Evolutionary conservation across 768 basidiomycete genomes (phyloP).

Genomic region (Rhodotorula babjevae): DNA sequence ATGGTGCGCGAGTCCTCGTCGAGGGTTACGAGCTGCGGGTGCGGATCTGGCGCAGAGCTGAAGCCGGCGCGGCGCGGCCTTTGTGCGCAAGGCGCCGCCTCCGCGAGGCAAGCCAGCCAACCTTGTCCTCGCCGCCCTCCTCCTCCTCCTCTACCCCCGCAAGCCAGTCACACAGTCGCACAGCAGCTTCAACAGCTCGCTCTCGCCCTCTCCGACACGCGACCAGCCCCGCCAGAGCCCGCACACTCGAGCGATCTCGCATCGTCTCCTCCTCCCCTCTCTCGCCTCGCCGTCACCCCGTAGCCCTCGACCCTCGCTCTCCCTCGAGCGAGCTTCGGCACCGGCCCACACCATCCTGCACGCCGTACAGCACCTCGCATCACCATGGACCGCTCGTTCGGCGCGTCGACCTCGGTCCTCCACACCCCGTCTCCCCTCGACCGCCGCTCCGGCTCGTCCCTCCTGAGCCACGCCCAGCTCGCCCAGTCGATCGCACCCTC

Average conservation of each 20-base stretch:
- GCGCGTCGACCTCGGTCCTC: slow-evolving; percentile 22
- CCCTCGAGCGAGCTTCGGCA: too few species aligned
- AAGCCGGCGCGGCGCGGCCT: too few species aligned
- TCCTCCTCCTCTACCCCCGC: neutral
- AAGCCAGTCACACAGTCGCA: neutral
- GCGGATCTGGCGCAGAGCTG: too few species aligned
- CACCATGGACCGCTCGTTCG: slow-evolving; percentile 20
- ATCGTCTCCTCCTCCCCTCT: too few species aligned
- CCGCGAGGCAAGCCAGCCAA: too few species aligned
- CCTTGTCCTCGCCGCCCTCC: too few species aligned
- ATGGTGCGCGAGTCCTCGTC: neutral
- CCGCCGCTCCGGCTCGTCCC: neutral
- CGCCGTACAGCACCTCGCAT: neutral
- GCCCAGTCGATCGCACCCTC: slow-evolving; percentile 12
- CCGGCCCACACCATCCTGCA: too few species aligned
- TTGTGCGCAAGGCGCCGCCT: too few species aligned
- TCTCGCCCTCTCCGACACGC: neutral
- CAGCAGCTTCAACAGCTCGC: slow-evolving; percentile 22
- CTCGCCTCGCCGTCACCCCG: neutral
- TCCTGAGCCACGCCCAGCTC: slow-evolving; percentile 22
- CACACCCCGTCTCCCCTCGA: slow-evolving; percentile 26
- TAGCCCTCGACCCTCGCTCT: too few species aligned
- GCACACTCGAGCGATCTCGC: neutral
- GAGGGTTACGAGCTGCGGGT: too few species aligned
- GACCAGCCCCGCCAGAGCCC: neutral